Evolutionary conservation across 306 rosid genomes (phyloP), one percentile per base, ranked within the genome.

Genomic region (Prunus dulcis): DNA sequence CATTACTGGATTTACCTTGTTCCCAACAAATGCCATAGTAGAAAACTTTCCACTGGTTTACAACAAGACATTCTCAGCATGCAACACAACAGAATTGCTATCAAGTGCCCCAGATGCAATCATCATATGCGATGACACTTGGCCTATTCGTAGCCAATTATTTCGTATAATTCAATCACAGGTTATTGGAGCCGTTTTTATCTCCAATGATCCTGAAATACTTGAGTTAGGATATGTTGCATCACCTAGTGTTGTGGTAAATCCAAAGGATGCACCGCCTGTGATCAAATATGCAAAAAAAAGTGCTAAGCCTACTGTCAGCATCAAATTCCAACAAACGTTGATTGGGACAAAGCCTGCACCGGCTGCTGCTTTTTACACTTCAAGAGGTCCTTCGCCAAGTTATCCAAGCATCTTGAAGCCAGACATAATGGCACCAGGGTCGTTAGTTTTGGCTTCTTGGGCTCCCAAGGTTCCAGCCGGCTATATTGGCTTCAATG

Each of bases 401-500:
- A 80, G 81, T 69, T 78, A 17, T 28, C 87, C 82, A 0, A 23
- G 78, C 10, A 20, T 86, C 47, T 50, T 86, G 38, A 90, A 90
- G 74, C 90, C 92, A 1, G 90, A 88, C 73, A 49, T 90, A 15
- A 71, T 88, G 89, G 92, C 92, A 12, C 92, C 89, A 1, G 95
- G 92, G 0, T 19, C 87, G 3, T 32, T 65, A 13, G 80, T 90
- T 49, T 75, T 90, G 2, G 92, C 90, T 1, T 87, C 90, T 17
- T 90, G 73, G 79, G 15, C 57, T 64, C 88, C 88, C 0, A 50
- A 53, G 28, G 15, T 17, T 0, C 5, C 60, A 12, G 28, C 62
- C 0, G 80, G 32, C 32, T 3, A 3, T 12, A 78, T 69, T 30
- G 86, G 82, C 14, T 38, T 18, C 0, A 83, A 77, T 12, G 80